Percentiles rank a stretch among this genome's conserved stretches.
Evolutionary conservation across 2,329 filamentous ascomycete genomes (phyloP).

Genomic region (Penicillium sp.): DNA sequence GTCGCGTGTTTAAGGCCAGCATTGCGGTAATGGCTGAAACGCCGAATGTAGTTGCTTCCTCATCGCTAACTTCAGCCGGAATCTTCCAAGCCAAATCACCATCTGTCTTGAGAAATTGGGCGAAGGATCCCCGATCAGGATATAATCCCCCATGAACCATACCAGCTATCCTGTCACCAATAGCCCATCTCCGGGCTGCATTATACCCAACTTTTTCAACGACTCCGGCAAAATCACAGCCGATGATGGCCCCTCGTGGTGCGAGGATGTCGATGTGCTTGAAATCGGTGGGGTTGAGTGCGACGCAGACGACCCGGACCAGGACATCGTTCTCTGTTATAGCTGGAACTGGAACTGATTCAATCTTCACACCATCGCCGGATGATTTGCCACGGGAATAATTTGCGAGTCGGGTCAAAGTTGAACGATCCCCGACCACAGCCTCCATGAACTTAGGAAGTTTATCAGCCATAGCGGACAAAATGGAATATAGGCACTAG

Average conservation of each 20-base stretch:
- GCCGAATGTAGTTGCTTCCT: slow-evolving; percentile 36
- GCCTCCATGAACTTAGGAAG: neutral
- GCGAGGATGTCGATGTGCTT: slow-evolving; percentile 22
- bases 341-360: slow-evolving; percentile 14
- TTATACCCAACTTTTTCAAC: slow-evolving; percentile 20
- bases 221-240: slow-evolving; percentile 23
- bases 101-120: slow-evolving; percentile 41
- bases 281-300: slow-evolving; percentile 27
- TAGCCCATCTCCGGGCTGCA: slow-evolving; percentile 19
- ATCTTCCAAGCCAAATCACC: slow-evolving; percentile 38
- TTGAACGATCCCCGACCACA: neutral
- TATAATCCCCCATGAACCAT: slow-evolving; percentile 15
- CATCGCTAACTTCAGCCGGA: slow-evolving; percentile 32
- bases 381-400: neutral
- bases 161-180: slow-evolving; percentile 21
- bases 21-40: slow-evolving; percentile 22
- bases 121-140: slow-evolving; percentile 19
- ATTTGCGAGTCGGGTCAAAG: neutral
- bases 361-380: neutral
- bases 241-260: slow-evolving; percentile 18
- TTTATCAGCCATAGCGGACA: neutral
- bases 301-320: slow-evolving; percentile 19
- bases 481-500: neutral
- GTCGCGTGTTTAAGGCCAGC: slow-evolving; percentile 22
- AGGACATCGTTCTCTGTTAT: slow-evolving; percentile 19